Conservation (phyloP, 192 early-diverging fungal genomes). For the Obelidium mucronatum region DNA sequence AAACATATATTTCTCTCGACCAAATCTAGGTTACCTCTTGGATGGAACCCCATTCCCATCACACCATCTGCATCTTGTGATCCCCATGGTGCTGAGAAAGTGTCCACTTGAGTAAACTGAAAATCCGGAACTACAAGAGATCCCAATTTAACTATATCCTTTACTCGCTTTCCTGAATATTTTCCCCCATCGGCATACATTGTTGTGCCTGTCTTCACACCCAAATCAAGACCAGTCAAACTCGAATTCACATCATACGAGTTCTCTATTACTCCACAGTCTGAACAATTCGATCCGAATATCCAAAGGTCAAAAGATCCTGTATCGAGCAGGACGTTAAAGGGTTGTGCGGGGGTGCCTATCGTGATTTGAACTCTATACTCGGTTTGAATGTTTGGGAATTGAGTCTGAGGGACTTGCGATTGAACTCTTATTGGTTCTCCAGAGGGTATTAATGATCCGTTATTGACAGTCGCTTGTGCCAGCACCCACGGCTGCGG, state of each 20-base stretch:
- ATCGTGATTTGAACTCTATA: constrained; percentile 39
- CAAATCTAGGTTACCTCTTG: not conserved
- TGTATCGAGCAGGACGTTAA: constrained; percentile 53
- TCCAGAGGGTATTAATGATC: too few species aligned
- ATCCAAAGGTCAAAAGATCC: constrained; percentile 54
- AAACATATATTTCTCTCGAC: too few species aligned
- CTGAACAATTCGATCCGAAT: constrained; percentile 32
- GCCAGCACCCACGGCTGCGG: too few species aligned
- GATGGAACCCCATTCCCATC: constrained; percentile 27
- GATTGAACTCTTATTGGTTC: too few species aligned
- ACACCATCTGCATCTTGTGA: constrained; percentile 22
- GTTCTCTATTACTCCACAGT: constrained; percentile 17
- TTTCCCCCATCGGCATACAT: not conserved
- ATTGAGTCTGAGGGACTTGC: not conserved
- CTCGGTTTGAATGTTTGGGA: not conserved
- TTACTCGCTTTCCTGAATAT: not conserved
- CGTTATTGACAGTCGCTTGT: too few species aligned
- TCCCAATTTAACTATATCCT: not conserved
- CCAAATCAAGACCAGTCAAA: constrained; percentile 30
- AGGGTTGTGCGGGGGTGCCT: constrained; percentile 49
- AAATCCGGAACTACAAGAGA: not conserved
- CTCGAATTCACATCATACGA: constrained; percentile 32
- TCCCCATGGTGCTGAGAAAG: not conserved
- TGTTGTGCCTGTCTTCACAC: not conserved
- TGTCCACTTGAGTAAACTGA: constrained; percentile 20